These are phyloP conservation scores for Trypanosoma avium DNA, from an alignment of 208 protist species.

Conservation along the genomic window DNA sequence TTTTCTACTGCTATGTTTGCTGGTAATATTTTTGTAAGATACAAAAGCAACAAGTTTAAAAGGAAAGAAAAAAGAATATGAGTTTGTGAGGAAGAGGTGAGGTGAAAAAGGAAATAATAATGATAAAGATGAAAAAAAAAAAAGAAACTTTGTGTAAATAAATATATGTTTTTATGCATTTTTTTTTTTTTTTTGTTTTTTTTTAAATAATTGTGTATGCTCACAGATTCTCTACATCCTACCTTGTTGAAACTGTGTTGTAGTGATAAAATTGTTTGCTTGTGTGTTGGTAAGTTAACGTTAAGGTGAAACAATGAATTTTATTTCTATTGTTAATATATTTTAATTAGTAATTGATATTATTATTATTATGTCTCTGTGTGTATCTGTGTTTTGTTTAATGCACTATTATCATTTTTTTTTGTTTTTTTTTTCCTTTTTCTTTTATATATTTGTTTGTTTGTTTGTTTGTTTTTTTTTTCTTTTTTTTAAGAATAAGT, in stretches of 20 bases:
- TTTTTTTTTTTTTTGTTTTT: neutral
- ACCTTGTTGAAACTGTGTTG: neutral
- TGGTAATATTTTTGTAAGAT: neutral
- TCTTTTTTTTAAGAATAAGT: too few species aligned
- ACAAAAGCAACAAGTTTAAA: neutral
- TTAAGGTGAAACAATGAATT: neutral
- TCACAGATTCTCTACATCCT: neutral
- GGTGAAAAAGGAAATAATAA: neutral
- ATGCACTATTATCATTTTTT: neutral
- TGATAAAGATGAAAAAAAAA: neutral
- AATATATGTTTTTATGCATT: neutral
- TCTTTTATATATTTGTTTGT: neutral
- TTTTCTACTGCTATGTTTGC: neutral
- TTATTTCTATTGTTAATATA: neutral
- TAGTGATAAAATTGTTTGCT: neutral
- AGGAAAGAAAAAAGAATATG: neutral
- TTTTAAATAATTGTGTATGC: neutral
- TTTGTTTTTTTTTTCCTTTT: neutral
- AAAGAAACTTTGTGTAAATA: neutral
- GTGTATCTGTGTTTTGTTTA: neutral
- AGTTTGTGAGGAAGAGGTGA: too few species aligned
- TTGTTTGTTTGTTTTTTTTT: neutral
- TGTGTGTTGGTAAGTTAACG: slow-evolving; percentile 12
- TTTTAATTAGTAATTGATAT: neutral
- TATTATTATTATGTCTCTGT: neutral